Base-by-base conservation (phyloP, 2,329 filamentous ascomycete genomes). In the Reticulascus tulasneorum region DNA sequence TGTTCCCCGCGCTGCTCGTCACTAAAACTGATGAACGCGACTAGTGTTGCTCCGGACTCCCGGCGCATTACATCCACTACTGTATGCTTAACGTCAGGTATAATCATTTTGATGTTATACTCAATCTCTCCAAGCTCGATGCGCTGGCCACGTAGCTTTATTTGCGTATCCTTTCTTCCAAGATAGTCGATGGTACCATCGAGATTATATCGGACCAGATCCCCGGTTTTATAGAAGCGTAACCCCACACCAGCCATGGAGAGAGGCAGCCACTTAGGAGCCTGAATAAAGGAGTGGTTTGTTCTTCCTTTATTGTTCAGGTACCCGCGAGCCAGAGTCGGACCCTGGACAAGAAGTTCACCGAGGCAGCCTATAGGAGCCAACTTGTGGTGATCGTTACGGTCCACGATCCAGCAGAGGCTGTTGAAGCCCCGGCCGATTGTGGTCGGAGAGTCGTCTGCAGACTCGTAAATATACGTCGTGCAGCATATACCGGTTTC, bases 361-460 rank as follows among this genome's bases (percentile, higher is more conserved):
- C 38, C 38, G 7, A 41, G 9, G 3, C 21, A 13, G 6, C 38
- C 38, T 1, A 37, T 22, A 4, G 38, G 38, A 7, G 18, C 29
- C 0, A 41, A 26, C 11, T 10, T 18, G 8, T 37, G 12, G 5
- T 42, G 36, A 16, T 56, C 35, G 0, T 37, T 23, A 0, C 45
- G 39, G 17, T 50, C 33, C 0, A 54, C 49, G 9, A 57, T 35
- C 54, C 53, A 55, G 15, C 15, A 22, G 9, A 15, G 8, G 19
- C 15, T 25, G 5, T 25, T 21, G 12, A 21, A 12, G 20, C 13
- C 10, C 16, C 12, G 17, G 7, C 35, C 29, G 15, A 38, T 23
- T 8, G 31, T 25, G 8, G 22, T 15, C n/a, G 21, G 30, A 20
- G 19, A 20, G 29, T 21, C 23, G 27, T 31, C n/a, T 5, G 25